These are phyloP conservation scores for Oleoguttula mirabilis DNA, from an alignment of 495 filamentous ascomycete genomes.

Conservation along the genomic window DNA sequence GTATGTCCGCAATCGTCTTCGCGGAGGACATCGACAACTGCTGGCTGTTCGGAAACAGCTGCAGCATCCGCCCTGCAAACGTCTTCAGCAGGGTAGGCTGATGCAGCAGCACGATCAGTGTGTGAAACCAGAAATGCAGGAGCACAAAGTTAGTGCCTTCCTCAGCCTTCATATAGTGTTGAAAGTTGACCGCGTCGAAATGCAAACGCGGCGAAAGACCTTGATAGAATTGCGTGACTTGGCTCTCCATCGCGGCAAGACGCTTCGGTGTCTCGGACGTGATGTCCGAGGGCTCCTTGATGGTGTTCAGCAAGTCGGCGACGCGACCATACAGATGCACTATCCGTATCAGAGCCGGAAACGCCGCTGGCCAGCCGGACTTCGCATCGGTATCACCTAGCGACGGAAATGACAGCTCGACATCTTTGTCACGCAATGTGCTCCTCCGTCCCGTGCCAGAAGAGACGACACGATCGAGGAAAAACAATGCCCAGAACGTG, in stretches of 20 bases:
- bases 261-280: conserved; percentile 56
- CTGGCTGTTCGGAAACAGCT: conserved; percentile 61
- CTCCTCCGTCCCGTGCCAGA: conserved; percentile 72
- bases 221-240: conserved; percentile 69
- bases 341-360: conserved; percentile 66
- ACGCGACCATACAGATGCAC: conserved; percentile 73
- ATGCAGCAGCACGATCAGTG: conserved; percentile 70
- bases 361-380: conserved; percentile 59
- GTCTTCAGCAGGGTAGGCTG: conserved; percentile 68
- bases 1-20: conserved; percentile 77
- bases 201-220: conserved; percentile 56
- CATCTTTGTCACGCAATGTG: conserved; percentile 68
- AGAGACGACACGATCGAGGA: conserved; percentile 73
- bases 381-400: conserved; percentile 44
- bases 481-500: conserved; percentile 78
- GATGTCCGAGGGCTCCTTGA: conserved; percentile 61
- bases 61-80: conserved; percentile 56
- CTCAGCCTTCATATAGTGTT: conserved; percentile 59
- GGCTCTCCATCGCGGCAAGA: conserved; percentile 60
- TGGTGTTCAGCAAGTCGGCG: conserved; percentile 73
- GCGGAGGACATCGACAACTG: conserved; percentile 79
- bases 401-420: conserved; percentile 62
- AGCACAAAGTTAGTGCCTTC: conserved; percentile 76
- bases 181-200: conserved; percentile 70
- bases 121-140: conserved; percentile 87